phyloP scores from a whole-genome alignment of 768 basidiomycete species.

The Boletus rubroflammeus region DNA sequence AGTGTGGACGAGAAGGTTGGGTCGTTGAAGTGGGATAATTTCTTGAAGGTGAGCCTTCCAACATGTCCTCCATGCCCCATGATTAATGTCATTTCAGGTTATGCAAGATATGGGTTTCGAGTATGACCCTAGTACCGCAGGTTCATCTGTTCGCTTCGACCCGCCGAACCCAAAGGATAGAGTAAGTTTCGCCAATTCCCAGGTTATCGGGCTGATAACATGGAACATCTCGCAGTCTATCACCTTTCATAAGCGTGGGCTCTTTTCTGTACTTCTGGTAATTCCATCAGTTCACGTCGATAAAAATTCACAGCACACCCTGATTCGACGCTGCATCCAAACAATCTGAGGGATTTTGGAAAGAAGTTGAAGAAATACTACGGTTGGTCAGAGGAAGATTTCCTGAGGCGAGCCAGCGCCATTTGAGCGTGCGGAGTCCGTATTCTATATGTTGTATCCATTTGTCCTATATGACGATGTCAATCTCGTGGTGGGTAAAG shows the following conservation, averaged over 20 bases:
- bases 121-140: slow-evolving; percentile 71
- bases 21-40: slow-evolving; percentile 76
- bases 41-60: slow-evolving; percentile 53
- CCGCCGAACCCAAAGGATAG: slow-evolving; percentile 55
- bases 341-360: slow-evolving; percentile 49
- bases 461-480: background rate
- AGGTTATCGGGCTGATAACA: slow-evolving; percentile 1
- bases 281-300: background rate
- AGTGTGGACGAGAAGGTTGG: slow-evolving; percentile 55
- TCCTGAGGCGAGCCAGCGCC: slow-evolving; percentile 22
- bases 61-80: background rate
- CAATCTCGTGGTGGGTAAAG: background rate
- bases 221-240: slow-evolving; percentile 46
- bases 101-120: slow-evolving; percentile 79
- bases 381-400: slow-evolving; percentile 57
- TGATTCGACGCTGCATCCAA: slow-evolving; percentile 56
- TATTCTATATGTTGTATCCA: background rate
- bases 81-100: slow-evolving; percentile 39
- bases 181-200: slow-evolving; percentile 29
- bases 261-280: slow-evolving; percentile 1
- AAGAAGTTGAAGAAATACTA: slow-evolving; percentile 60
- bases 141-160: slow-evolving; percentile 80
- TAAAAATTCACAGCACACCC: slow-evolving; percentile 56
- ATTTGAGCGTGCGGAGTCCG: slow-evolving; percentile 1
- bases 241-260: slow-evolving; percentile 70